Evolutionary conservation across 78 protist genomes (phyloP).

Genomic region (Dictyostelium purpureum): DNA sequence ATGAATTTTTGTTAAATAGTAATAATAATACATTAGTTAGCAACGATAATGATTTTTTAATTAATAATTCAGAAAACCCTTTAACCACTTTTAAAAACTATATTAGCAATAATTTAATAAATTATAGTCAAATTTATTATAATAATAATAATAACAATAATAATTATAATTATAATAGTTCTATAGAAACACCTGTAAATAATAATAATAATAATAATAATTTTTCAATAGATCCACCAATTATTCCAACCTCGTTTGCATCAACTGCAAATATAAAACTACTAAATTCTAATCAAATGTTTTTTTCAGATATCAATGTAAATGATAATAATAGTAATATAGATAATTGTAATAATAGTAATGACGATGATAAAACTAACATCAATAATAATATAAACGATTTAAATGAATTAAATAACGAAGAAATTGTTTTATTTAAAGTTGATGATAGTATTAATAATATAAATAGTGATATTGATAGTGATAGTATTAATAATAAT

Average conservation of each 20-base stretch:
- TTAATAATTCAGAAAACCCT: too few relatives aligned
- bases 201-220: background rate
- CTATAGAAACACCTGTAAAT: background rate
- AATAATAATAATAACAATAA: too few relatives aligned
- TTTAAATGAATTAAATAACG: too few relatives aligned
- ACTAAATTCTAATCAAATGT: background rate
- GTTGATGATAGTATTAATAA: background rate
- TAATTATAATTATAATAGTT: too few relatives aligned
- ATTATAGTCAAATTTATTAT: background rate
- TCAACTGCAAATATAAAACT: constrained; percentile 18
- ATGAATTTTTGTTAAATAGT: too few relatives aligned
- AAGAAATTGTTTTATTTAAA: too few relatives aligned
- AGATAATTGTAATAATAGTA: background rate
- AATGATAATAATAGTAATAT: background rate
- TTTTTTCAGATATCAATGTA: background rate
- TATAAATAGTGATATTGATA: background rate
- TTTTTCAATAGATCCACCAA: constrained; percentile 1
- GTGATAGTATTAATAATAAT: background rate
- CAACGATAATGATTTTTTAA: background rate
- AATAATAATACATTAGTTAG: too few relatives aligned
- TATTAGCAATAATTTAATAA: too few relatives aligned
- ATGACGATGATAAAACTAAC: background rate
- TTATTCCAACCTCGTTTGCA: background rate
- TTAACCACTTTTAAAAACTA: background rate
- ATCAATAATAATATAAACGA: too few relatives aligned